Evolutionary conservation across 116 monocot genomes (phyloP).

Genomic region (Zostera marina): DNA sequence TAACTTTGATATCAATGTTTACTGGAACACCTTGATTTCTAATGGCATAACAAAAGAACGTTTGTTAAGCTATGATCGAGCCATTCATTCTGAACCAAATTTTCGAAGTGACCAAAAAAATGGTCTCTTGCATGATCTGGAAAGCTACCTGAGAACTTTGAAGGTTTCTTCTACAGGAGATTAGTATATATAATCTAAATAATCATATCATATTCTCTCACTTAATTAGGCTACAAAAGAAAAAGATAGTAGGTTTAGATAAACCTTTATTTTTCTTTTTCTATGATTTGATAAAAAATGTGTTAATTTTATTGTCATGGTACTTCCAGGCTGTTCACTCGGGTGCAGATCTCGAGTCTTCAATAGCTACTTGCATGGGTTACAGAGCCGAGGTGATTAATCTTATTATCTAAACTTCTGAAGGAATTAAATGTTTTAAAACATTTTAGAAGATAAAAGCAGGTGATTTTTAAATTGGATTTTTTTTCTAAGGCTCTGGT

Average conservation of each 20-base stretch:
- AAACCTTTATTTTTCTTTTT: neutral
- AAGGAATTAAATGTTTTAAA: too few species aligned
- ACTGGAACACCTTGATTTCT: conserved; percentile 69
- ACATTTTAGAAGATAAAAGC: too few species aligned
- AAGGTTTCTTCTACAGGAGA: conserved; percentile 29
- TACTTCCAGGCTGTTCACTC: conserved; percentile 48
- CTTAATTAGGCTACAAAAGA: neutral
- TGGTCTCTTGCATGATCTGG: conserved; percentile 78
- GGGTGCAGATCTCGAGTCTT: conserved; percentile 97
- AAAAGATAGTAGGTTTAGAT: neutral
- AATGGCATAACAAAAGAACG: conserved; percentile 93
- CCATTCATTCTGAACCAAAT: conserved; percentile 83
- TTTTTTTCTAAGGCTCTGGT: too few species aligned
- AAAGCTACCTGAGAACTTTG: conserved; percentile 79
- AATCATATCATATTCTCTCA: neutral
- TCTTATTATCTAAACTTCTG: conserved; percentile 1
- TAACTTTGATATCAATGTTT: conserved; percentile 70
- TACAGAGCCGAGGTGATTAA: conserved; percentile 59
- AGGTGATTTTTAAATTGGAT: too few species aligned
- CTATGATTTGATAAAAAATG: neutral
- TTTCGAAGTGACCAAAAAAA: conserved; percentile 75
- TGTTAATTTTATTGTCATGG: neutral
- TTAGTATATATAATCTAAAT: neutral
- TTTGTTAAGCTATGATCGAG: conserved; percentile 92
- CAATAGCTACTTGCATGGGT: conserved; percentile 92